A percentile compares a stretch with the other conserved stretches of the same genome.
These are phyloP conservation scores for Kwoniella newhampshirensis DNA, from an alignment of 768 basidiomycete species.

Conservation along the genomic window DNA sequence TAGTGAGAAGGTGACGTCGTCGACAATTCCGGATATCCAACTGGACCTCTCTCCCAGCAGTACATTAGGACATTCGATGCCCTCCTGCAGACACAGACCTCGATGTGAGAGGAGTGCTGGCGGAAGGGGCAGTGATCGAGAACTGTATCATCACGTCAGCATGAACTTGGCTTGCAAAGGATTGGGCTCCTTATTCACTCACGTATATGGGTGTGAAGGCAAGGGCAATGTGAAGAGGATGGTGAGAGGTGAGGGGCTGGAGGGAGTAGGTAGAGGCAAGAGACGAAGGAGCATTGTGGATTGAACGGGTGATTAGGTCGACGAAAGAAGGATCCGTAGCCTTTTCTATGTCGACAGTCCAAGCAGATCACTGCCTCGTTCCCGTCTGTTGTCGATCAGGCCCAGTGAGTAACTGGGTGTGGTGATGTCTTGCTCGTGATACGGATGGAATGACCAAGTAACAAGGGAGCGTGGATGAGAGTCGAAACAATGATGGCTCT, in stretches of 20 bases:
- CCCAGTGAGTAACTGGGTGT: no score
- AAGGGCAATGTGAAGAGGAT: constrained; percentile 54
- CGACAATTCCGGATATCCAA: constrained; percentile 52
- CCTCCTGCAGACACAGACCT: constrained; percentile 45
- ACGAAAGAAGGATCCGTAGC: not conserved
- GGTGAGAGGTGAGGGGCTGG: constrained; percentile 50
- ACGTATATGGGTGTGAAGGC: constrained; percentile 49
- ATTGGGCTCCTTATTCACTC: constrained; percentile 6
- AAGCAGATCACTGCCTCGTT: not conserved
- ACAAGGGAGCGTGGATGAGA: not conserved
- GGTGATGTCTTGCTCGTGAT: no score
- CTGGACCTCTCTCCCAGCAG: constrained; percentile 52
- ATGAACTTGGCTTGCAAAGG: not conserved
- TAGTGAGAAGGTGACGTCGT: constrained; percentile 54
- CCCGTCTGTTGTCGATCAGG: not conserved
- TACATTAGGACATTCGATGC: constrained; percentile 50
- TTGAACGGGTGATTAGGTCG: not conserved
- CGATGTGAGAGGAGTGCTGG: constrained; percentile 48
- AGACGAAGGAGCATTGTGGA: constrained; percentile 53
- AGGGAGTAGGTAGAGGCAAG: constrained; percentile 42
- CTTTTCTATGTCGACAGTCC: not conserved
- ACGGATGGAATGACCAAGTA: not conserved
- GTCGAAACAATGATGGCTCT: not conserved
- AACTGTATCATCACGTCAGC: constrained; percentile 12
- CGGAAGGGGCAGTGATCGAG: constrained; percentile 49